Base-by-base conservation (phyloP, 257 asterid genomes). In the Primulina huaijiensis region DNA sequence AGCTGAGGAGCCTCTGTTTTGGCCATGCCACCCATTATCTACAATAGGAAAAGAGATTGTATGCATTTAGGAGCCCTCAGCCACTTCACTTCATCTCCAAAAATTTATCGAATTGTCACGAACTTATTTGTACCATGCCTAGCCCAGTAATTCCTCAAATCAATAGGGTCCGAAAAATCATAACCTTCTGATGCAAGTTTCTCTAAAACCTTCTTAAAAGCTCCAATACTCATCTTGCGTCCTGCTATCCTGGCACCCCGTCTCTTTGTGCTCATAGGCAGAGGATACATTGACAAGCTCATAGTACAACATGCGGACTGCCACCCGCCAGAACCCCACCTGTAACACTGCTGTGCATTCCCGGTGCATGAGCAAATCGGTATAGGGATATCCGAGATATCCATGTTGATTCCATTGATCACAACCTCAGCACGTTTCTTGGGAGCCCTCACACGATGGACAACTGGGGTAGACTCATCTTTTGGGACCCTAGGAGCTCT, bases 271-370 rank as follows among this genome's bases (percentile, higher is more conserved):
- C 88, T 91, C 95, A 87, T 79, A 64, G 96, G 95, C 87, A 89
- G 76, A 3, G 97, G 97, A 73, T 89, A 83, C 14, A 76, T 35
- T 29, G 96, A 91, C 82, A 87, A 17, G 40, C 85, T 82, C 25
- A 88, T 91, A 9, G 96, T 91, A 75, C 96, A 89, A 73, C 97
- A 91, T 33, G 96, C 96, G 0, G 97, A 91, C 69, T 91, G 96
- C 97, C 97, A 91, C 38, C 97, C 97, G 78, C 96, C 97, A 27
- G 90, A 83, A 60, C 97, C 97, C 97, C 97, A 91, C 83, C 95
- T 82, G 68, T 91, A 91, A 63, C 96, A 91, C 75, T 89, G 90
- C 38, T 89, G 97, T 31, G 92, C 84, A 40, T 85, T 63, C 30
- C 96, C 96, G 8, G 97, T 91, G 81, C 96, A 91, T 12, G 97